phyloP scores from a whole-genome alignment of 2,329 filamentous ascomycete genomes.

The Coleophoma crateriformis region DNA sequence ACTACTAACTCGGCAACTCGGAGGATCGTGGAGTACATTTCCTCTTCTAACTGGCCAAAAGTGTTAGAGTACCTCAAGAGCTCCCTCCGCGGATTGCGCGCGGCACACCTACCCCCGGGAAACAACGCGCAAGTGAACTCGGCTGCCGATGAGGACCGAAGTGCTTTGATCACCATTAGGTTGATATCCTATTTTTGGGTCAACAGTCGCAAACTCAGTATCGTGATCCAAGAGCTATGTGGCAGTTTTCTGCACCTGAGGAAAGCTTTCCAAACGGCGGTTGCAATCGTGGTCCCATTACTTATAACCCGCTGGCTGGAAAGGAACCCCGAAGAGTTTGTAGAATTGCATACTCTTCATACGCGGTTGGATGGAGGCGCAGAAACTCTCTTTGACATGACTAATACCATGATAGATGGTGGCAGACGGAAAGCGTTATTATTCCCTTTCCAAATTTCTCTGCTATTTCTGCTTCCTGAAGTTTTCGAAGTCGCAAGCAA shows the following conservation, averaged over 20 bases:
- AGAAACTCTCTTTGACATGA: slow-evolving; percentile 66
- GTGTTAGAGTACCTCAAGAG: slow-evolving; percentile 55
- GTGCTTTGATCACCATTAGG: slow-evolving; percentile 48
- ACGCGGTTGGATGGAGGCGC: slow-evolving; percentile 59
- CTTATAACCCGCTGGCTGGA: slow-evolving; percentile 63
- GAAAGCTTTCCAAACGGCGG: slow-evolving; percentile 56
- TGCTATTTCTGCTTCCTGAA: slow-evolving; percentile 61
- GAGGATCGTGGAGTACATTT: slow-evolving; percentile 56
- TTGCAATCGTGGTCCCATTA: slow-evolving; percentile 57
- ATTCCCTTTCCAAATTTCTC: slow-evolving; percentile 56
- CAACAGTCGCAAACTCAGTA: slow-evolving; percentile 53
- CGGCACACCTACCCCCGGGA: slow-evolving; percentile 18
- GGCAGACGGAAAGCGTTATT: slow-evolving; percentile 48
- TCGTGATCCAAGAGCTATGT: slow-evolving; percentile 60
- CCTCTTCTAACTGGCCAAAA: slow-evolving; percentile 56
- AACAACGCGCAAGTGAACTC: slow-evolving; percentile 14
- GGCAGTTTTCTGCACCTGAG: slow-evolving; percentile 63
- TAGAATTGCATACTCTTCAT: slow-evolving; percentile 54
- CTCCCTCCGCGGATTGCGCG: slow-evolving; percentile 18
- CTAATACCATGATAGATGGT: slow-evolving; percentile 54
- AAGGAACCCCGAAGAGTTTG: slow-evolving; percentile 58
- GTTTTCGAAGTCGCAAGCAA: slow-evolving; percentile 67
- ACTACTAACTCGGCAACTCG: slow-evolving; percentile 51
- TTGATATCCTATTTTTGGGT: slow-evolving; percentile 61
- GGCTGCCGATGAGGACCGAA: slow-evolving; percentile 23